Conservation (phyloP, 371 early-diverging fungal genomes). For the Capillidium heterosporum region DNA sequence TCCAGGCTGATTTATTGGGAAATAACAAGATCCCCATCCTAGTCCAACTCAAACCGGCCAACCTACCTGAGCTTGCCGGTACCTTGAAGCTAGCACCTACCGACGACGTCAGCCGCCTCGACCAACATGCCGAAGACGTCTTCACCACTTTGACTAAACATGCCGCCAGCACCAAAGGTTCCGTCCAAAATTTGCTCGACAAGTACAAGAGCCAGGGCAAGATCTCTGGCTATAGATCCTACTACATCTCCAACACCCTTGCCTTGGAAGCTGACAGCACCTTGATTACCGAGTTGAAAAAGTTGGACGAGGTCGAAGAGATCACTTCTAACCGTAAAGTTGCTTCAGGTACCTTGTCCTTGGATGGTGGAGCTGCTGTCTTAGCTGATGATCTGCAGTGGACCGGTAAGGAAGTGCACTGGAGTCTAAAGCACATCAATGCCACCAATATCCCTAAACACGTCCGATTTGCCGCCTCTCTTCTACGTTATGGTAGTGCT, state of each 20-base stretch:
- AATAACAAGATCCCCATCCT: background rate
- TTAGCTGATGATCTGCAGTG: background rate
- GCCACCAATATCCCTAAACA: background rate
- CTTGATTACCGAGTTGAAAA: background rate
- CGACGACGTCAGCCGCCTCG: background rate
- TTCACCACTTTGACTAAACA: background rate
- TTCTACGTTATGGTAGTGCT: background rate
- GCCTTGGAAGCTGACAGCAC: background rate
- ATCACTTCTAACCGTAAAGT: background rate
- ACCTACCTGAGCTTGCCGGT: background rate
- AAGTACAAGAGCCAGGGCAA: background rate
- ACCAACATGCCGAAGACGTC: background rate
- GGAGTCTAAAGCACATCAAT: slow-evolving; percentile 2
- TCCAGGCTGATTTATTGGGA: background rate
- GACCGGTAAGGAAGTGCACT: background rate
- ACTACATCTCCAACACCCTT: background rate
- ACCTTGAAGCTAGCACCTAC: background rate
- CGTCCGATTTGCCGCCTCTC: background rate
- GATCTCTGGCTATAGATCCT: background rate
- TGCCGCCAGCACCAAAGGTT: background rate
- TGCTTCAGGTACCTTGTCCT: background rate
- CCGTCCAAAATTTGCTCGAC: background rate
- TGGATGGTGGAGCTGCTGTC: background rate
- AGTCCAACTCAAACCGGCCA: background rate
- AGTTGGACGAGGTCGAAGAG: background rate